Base-by-base conservation (phyloP, 176 grass and related monocot species). In the Oryza meyeriana region DNA sequence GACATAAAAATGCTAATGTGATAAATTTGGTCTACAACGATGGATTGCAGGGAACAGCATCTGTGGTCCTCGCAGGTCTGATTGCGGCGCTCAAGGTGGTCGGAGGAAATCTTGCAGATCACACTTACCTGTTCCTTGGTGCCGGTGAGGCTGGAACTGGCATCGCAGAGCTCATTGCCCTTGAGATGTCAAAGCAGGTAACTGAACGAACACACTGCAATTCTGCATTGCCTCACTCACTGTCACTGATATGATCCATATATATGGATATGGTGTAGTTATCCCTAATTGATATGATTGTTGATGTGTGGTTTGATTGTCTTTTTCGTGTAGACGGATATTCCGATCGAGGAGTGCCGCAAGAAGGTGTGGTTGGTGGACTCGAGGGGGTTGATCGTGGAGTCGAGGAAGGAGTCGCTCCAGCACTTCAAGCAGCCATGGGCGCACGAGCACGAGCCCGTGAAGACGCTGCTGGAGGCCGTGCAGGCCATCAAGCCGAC, bases 91-190 rank as follows among this genome's bases (percentile, higher is more conserved):
- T 98, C 16, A 93, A 91, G 82, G 82, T 91, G 70, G 89, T 98
- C 72, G 88, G 91, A 58, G 92, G 92, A 64, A 89, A 90, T 6
- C 92, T 98, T 10, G 90, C 88, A 31, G 92, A 94, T 31, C 95
- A 98, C 74, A 94, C 90, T 24, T 98, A 94, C 76, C 84, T 98
- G 48, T 98, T 98, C 79, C 95, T 98, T 73, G 95, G 95, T 36
- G 95, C 95, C 67, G 95, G 95, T 17, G 95, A 98, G 92, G 95
- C 95, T 77, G 95, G 95, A 40, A 98, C 95, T 86, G 95, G 95
- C 57, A 98, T 98, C 73, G 95, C 95, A 12, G 90, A 98, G 22
- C 92, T 98, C 17, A 98, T 98, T 83, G 95, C 95, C 71, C 88
- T 98, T 8, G 86, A 98, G 92, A 98, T 98, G 72, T 91, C 95